Evolutionary conservation across 1,284 basidiomycete species (phyloP), one percentile per base, ranked within the genome.

Genomic region (Pascua guehoae): DNA sequence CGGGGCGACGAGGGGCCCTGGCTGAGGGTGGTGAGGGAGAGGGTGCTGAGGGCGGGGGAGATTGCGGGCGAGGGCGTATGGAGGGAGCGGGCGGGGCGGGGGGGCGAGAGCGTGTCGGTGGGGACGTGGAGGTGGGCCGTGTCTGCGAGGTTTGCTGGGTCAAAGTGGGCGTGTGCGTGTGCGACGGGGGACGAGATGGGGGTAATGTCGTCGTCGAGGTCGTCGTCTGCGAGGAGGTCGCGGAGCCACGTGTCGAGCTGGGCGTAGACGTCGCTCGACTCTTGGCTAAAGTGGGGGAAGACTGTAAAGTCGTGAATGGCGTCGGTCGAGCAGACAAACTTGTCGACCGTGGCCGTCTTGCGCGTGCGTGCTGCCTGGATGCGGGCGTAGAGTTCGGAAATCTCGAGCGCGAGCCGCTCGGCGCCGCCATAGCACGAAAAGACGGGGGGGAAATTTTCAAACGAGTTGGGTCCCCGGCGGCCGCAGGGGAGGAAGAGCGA

Each of bases 251-350:
- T 62, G 59, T 75, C 72, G 8, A 73, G 53, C 14, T 64, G 60
- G 51, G 66, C 66, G 40, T 72, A 73, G 12, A 66, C 63, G 8
- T 40, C 49, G 1, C 65, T 63, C 9, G 72, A 61, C 57, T 76
- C 73, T 47, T 64, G 65, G 7, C 64, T 65, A 56, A 70, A 69
- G 67, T 69, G 72, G 4, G 70, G 70, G 53, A 76, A 76, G 42
- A 74, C 72, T 60, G 67, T 62, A 52, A 74, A 74, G 54, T 74
- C 74, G 57, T 76, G 74, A 4, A 74, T 69, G 3, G 66, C 64
- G 47, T 74, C 71, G 8, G 60, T 54, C 8, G 60, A 55, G 5
- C 56, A 51, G 36, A 69, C 48, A 14, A 71, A 54, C 12, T 51
- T 49, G 56, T 75, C 72, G 15, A 10, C 17, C 32, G 46, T 36